These are phyloP conservation scores for Kappamyces sp. DNA, from an alignment of 192 early-diverging fungal genomes.

Conservation along the genomic window DNA sequence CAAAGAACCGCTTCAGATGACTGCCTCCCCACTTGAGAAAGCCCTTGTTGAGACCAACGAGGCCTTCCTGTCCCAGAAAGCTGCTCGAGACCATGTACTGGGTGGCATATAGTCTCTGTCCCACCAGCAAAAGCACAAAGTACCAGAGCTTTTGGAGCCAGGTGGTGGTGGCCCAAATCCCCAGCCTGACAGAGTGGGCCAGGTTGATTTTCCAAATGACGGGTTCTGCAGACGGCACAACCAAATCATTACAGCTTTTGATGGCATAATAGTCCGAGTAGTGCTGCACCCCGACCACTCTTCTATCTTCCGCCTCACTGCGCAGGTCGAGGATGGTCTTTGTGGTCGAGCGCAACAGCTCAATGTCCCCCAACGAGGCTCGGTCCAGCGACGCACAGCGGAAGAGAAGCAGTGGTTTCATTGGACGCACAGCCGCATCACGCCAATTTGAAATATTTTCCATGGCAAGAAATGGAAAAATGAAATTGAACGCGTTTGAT, in stretches of 20 bases:
- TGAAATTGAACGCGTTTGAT: too few species aligned
- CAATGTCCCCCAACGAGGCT: slow-evolving; percentile 7
- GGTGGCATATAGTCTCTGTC: slow-evolving; percentile 2
- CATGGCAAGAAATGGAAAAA: too few species aligned
- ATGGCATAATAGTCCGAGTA: slow-evolving; percentile 4
- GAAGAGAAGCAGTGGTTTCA: slow-evolving; percentile 2
- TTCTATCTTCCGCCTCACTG: slow-evolving; percentile 1
- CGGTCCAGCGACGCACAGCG: slow-evolving; percentile 13
- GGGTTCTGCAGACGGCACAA: neutral
- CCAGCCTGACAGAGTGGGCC: slow-evolving; percentile 3
- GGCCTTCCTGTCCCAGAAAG: slow-evolving; percentile 25
- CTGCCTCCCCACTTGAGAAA: slow-evolving; percentile 30
- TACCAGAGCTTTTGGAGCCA: neutral
- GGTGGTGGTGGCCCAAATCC: neutral
- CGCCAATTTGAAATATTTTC: too few species aligned
- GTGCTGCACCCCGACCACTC: neutral
- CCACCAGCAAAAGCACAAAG: neutral
- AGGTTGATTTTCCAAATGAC: slow-evolving; percentile 2
- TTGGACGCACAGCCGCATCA: too few species aligned
- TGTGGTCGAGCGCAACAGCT: neutral
- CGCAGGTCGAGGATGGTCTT: slow-evolving; percentile 11
- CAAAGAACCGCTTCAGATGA: slow-evolving; percentile 28
- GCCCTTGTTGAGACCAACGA: slow-evolving; percentile 36
- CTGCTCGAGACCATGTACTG: neutral
- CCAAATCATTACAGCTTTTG: neutral